Conservation (phyloP, 2,329 filamentous ascomycete genomes). For the Alternaria sp. region DNA sequence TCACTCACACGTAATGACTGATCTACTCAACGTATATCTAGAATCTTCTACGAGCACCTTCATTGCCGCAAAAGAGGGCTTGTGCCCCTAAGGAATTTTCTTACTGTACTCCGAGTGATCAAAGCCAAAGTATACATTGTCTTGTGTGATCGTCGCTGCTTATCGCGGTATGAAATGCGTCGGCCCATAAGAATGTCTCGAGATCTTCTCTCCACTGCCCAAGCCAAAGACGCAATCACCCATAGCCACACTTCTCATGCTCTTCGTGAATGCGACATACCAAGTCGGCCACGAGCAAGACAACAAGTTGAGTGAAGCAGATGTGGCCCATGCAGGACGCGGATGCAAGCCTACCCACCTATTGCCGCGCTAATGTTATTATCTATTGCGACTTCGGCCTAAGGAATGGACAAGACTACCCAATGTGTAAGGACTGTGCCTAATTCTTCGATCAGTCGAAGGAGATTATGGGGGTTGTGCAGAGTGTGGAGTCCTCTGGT, state of each 20-base stretch:
- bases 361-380: not conserved
- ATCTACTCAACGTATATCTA: not conserved
- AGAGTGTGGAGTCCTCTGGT: not conserved
- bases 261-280: slow-evolving; percentile 48
- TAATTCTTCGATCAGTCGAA: not conserved
- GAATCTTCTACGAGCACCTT: not conserved
- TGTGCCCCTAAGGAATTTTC: not conserved
- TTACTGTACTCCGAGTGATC: not conserved
- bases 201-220: slow-evolving; percentile 43
- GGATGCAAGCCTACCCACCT: not conserved
- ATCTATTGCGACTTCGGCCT: not conserved
- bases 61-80: not conserved
- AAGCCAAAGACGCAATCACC: slow-evolving; percentile 42
- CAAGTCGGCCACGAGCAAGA: too few species aligned
- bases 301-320: not conserved
- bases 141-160: not conserved
- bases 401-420: not conserved
- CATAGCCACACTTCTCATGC: slow-evolving; percentile 51
- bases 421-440: not conserved
- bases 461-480: not conserved
- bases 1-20: not conserved
- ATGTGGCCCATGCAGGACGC: not conserved
- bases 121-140: not conserved
- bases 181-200: slow-evolving; percentile 34
- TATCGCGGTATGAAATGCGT: slow-evolving; percentile 53